Base-by-base conservation (phyloP, 208 protist species). In the Angomonas ambiguus region DNA sequence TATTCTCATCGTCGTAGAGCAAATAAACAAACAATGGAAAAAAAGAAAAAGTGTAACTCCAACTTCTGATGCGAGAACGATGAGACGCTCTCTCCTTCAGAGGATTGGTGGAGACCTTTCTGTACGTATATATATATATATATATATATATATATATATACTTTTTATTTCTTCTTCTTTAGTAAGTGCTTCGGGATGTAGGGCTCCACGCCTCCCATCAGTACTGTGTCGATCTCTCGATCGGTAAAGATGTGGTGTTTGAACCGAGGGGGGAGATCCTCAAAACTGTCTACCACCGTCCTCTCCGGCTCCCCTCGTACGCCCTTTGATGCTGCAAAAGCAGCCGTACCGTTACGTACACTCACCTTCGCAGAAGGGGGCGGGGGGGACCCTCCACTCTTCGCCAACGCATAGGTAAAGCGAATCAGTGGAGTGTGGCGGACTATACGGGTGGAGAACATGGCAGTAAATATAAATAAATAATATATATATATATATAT, bases 171-270 rank as follows among this genome's bases (percentile, higher is more conserved):
- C 75, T 90, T 92, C 70, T 88, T 87, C 62, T 82, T 80, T 66
- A 76, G 65, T 34, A 88, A 75, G 56, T 79, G 74, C 74, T 94
- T 92, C 13, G 88, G 79, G 0, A 80, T 74, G 72, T 95, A 95
- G 41, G 88, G 85, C 10, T 74, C 69, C 4, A 80, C 88, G n/a
- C 88, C 88, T 35, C 88, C 88, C 72, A 89, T 80, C 62, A 80
- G 66, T 2, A 95, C 77, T 0, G 72, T 71, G 32, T 95, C 88
- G 34, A 92, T 92, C 66, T 92, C 88, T 8, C 63, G 69, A 24
- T 95, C 88, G 3, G 60, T 71, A 66, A 91, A 80, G 10, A 85
- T n/a, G 30, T 75, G 76, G 0, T 81, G 83, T 27, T 73, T 82
- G 5, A 95, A 76, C 25, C 81, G 72, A 20, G 63, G 55, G 20